phyloP scores from a whole-genome alignment of 2,329 filamentous ascomycete species.

The Clonostachys byssicola region DNA sequence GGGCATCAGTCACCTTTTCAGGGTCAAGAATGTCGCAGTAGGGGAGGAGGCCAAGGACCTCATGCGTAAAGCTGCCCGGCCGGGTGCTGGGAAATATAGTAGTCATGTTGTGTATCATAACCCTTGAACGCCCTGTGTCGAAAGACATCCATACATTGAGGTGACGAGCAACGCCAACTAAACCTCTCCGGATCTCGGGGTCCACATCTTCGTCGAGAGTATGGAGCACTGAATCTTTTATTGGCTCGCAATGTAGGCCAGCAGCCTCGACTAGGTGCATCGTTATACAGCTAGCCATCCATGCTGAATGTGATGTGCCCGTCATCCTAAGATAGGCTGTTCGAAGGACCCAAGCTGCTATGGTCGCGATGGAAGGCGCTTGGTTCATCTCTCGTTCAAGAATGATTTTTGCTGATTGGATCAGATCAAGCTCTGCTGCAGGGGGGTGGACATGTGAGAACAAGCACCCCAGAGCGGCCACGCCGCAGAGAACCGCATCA shows the following conservation, averaged over 20 bases:
- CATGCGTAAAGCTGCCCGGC: constrained; percentile 34
- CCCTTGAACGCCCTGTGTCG: constrained; percentile 50
- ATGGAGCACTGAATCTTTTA: constrained; percentile 11
- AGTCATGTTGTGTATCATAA: constrained; percentile 39
- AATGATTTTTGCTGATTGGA: constrained; percentile 36
- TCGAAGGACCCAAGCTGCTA: constrained; percentile 48
- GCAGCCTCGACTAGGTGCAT: constrained; percentile 56
- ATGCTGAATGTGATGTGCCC: constrained; percentile 46
- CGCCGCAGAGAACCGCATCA: constrained; percentile 46
- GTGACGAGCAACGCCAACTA: constrained; percentile 48
- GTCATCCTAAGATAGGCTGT: constrained; percentile 48
- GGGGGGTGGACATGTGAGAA: constrained; percentile 40
- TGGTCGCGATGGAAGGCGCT: constrained; percentile 24
- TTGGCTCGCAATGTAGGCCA: constrained; percentile 35
- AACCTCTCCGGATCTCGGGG: constrained; percentile 31
- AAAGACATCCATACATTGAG: constrained; percentile 57
- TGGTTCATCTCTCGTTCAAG: constrained; percentile 33
- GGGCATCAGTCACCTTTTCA: constrained; percentile 30
- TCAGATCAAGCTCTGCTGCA: constrained; percentile 36
- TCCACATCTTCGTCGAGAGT: constrained; percentile 15
- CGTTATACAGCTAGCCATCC: constrained; percentile 52
- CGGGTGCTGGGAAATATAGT: constrained; percentile 29
- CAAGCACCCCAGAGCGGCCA: constrained; percentile 48
- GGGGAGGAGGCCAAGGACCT: constrained; percentile 48
- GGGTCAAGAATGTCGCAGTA: constrained; percentile 51